Evolutionary conservation across 306 rosid genomes (phyloP).

Genomic region (Medicago arabica): DNA sequence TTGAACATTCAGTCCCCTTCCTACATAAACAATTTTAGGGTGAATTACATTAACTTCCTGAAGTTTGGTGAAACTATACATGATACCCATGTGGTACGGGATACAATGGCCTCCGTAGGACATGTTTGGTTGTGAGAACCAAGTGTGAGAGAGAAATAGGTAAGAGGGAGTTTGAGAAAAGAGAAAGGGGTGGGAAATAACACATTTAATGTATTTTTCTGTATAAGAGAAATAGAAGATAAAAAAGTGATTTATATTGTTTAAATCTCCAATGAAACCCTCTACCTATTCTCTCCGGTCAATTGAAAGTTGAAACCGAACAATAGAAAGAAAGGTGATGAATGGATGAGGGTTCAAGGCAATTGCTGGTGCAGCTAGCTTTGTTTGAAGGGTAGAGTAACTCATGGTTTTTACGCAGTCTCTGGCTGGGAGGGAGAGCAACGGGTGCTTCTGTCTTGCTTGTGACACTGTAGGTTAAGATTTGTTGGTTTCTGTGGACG

Average conservation of each 20-base stretch:
- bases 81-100: not conserved
- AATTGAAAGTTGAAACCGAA: not conserved
- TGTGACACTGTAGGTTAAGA: not conserved
- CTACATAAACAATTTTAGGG: not conserved
- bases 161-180: not conserved
- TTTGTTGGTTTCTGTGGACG: not conserved
- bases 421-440: constrained; percentile 9
- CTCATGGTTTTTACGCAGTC: not conserved
- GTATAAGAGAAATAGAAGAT: too few relatives aligned
- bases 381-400: not conserved
- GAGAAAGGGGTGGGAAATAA: not conserved
- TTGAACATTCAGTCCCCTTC: constrained; percentile 4
- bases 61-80: not conserved
- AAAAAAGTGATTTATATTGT: too few relatives aligned
- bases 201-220: too few relatives aligned
- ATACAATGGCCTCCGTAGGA: not conserved
- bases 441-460: not conserved
- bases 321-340: not conserved
- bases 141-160: not conserved
- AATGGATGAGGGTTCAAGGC: constrained; percentile 8
- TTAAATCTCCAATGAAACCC: not conserved
- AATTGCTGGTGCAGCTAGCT: constrained; percentile 17
- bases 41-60: not conserved
- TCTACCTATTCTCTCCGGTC: not conserved
- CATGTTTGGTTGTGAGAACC: not conserved